phyloP scores from a whole-genome alignment of 805 yeast species.

The Saccharomycopsis malanga region DNA sequence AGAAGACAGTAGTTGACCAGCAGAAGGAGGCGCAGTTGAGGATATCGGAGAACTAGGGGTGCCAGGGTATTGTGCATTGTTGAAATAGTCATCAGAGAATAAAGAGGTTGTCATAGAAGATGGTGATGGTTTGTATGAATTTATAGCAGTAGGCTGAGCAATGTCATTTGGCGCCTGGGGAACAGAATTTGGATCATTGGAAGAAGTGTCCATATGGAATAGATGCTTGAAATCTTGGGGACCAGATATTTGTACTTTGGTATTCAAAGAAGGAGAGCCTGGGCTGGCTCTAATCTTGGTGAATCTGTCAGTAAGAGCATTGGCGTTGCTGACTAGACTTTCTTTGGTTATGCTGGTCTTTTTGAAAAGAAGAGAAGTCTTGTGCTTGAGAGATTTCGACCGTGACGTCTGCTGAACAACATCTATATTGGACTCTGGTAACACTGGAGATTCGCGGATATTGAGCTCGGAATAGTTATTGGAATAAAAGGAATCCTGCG shows the following conservation, averaged over 20 bases:
- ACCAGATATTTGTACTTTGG: slow-evolving; percentile 7
- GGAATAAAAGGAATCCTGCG: background rate
- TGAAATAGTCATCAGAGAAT: slow-evolving; percentile 12
- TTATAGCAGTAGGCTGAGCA: background rate
- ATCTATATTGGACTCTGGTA: background rate
- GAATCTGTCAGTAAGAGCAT: slow-evolving; percentile 1
- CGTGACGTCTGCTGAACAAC: background rate
- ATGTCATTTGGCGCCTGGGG: background rate
- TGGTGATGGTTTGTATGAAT: slow-evolving; percentile 12
- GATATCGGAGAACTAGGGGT: slow-evolving; percentile 16
- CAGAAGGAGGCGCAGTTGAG: background rate
- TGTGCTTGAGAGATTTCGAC: slow-evolving; percentile 9
- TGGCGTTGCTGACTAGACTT: background rate
- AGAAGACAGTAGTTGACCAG: too few species aligned
- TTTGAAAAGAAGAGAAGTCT: slow-evolving; percentile 9
- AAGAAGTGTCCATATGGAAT: slow-evolving; percentile 18
- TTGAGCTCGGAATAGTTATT: background rate
- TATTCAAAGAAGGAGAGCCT: background rate
- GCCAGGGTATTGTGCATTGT: slow-evolving; percentile 9
- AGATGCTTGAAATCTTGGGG: slow-evolving; percentile 20
- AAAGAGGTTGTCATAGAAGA: slow-evolving; percentile 13
- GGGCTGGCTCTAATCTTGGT: background rate
- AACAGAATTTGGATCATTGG: slow-evolving; percentile 1
- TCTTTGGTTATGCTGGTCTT: slow-evolving; percentile 3
- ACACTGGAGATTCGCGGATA: background rate